Percentiles rank a stretch among this genome's conserved stretches.
phyloP scores from a whole-genome alignment of 352 stramenopile genomes.

The Thalassiosira livingstoniorum region DNA sequence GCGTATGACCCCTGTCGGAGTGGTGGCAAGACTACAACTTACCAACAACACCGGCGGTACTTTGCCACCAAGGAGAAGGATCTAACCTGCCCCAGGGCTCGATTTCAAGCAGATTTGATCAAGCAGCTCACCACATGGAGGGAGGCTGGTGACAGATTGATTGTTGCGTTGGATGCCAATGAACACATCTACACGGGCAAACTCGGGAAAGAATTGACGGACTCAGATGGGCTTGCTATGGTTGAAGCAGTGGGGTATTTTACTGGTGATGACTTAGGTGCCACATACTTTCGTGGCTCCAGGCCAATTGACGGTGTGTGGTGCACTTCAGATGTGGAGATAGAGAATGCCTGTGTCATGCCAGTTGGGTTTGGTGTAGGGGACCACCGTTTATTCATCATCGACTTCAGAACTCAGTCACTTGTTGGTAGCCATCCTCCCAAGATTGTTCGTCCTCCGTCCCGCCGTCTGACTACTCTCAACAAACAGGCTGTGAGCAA shows the following conservation, averaged over 20 bases:
- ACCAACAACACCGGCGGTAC: slow-evolving; percentile 46
- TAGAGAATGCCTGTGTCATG: slow-evolving; percentile 5
- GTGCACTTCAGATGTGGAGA: slow-evolving; percentile 1
- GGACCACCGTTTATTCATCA: slow-evolving; percentile 29
- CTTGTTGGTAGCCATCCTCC: slow-evolving; percentile 11
- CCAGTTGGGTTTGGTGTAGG: slow-evolving; percentile 18
- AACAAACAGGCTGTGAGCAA: background rate
- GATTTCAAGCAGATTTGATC: slow-evolving; percentile 21
- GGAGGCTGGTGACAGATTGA: background rate
- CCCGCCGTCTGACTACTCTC: slow-evolving; percentile 19
- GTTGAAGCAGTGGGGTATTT: background rate
- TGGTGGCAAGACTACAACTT: slow-evolving; percentile 3
- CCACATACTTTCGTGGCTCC: background rate
- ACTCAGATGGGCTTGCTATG: background rate
- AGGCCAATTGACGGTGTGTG: slow-evolving; percentile 30
- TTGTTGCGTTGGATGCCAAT: background rate
- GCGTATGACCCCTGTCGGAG: slow-evolving; percentile 11
- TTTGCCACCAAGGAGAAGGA: slow-evolving; percentile 20
- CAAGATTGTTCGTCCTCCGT: slow-evolving; percentile 14
- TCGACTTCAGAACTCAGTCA: slow-evolving; percentile 30
- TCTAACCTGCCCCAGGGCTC: slow-evolving; percentile 7
- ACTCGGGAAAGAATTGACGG: background rate
- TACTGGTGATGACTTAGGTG: background rate
- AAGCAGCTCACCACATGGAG: background rate
- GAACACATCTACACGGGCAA: background rate